phyloP scores from a whole-genome alignment of 805 yeast species.

The Kodamaea hsintzibuensis region DNA sequence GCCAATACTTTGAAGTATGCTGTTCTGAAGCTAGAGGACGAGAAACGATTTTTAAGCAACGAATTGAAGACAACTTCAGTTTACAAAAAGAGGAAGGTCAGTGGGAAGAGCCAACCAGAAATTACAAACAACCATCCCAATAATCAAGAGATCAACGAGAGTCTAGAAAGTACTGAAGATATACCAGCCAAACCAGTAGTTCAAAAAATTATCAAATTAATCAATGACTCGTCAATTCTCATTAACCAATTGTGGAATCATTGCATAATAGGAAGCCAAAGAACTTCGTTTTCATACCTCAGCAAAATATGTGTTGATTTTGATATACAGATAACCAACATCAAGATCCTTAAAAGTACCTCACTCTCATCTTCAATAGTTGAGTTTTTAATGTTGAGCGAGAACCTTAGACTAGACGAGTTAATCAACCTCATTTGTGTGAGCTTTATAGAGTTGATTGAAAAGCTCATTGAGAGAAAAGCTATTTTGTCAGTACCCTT shows the following conservation, averaged over 20 bases:
- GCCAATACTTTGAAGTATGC: conserved; percentile 29
- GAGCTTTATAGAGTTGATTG: conserved; percentile 25
- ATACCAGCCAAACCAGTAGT: not conserved
- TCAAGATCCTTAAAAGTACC: conserved; percentile 24
- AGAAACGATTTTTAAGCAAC: conserved; percentile 41
- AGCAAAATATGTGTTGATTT: conserved; percentile 31
- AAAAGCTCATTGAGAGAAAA: conserved; percentile 26
- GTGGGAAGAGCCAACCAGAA: conserved; percentile 10
- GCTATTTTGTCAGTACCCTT: conserved; percentile 55
- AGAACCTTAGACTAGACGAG: conserved; percentile 50
- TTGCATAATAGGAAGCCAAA: conserved; percentile 36
- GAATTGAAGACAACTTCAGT: conserved; percentile 32
- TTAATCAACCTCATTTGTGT: conserved; percentile 43
- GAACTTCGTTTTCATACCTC: conserved; percentile 33
- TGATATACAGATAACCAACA: conserved; percentile 18
- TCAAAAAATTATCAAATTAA: conserved; percentile 24
- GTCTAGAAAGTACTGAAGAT: not conserved
- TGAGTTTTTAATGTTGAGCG: conserved; percentile 44
- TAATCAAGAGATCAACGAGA: not conserved
- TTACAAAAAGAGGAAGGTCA: conserved; percentile 19
- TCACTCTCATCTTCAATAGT: conserved; percentile 43
- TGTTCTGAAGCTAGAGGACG: conserved; percentile 43
- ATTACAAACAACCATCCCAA: too few relatives aligned
- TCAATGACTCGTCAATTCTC: conserved; percentile 34
- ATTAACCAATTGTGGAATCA: conserved; percentile 37